A percentile compares a stretch with the other conserved stretches of the same genome.
phyloP scores from a whole-genome alignment of 73 alveolate species.

The Blepharisma japonicum region DNA sequence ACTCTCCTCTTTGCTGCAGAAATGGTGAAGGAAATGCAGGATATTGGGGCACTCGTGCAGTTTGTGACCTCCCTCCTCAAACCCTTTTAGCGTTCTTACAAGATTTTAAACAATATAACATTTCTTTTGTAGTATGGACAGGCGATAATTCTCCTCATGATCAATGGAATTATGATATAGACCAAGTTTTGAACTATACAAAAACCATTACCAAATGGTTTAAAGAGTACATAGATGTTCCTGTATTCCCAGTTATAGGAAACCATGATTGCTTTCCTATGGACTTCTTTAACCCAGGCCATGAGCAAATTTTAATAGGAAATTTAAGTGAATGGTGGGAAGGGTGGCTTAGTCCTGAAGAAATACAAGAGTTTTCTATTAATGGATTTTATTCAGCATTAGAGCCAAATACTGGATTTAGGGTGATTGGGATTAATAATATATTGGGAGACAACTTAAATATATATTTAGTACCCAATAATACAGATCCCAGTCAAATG shows the following conservation, averaged over 20 bases:
- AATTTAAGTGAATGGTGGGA: background rate
- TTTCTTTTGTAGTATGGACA: constrained; percentile 14
- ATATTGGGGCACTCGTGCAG: no score
- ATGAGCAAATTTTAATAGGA: no score
- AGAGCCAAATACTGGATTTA: background rate
- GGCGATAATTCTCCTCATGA: constrained; percentile 26
- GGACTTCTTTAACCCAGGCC: background rate
- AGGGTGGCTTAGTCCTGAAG: constrained; percentile 2
- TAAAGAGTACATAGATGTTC: background rate
- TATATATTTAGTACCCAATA: background rate
- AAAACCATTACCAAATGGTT: background rate
- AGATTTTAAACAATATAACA: background rate
- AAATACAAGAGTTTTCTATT: background rate
- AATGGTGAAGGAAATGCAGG: no score
- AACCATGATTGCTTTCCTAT: background rate
- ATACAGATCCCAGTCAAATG: constrained; percentile 7
- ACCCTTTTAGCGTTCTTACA: background rate
- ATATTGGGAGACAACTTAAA: background rate
- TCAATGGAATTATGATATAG: no score
- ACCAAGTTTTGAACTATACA: no score
- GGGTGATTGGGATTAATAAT: background rate
- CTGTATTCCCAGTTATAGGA: constrained; percentile 14
- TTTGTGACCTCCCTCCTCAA: background rate
- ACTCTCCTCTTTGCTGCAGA: background rate
- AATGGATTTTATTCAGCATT: background rate